A percentile compares a stretch with the other conserved stretches of the same genome.
Conservation (phyloP, 2,329 filamentous ascomycete species). For the Ophiostoma populinum region DNA sequence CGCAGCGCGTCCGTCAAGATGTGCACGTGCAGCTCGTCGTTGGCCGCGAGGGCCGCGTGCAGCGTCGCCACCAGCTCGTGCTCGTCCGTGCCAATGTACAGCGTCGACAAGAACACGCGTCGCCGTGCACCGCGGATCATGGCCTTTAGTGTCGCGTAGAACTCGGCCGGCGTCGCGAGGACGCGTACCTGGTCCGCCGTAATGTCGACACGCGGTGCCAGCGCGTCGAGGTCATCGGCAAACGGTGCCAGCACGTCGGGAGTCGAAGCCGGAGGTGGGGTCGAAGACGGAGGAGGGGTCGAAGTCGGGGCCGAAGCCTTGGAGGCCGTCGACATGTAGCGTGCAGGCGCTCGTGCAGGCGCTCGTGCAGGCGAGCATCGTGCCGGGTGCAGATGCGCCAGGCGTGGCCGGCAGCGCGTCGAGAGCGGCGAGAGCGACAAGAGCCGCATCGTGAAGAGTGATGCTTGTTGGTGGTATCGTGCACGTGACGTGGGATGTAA, state of each 20-base stretch:
- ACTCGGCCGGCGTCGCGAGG: conserved; percentile 65
- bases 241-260: conserved; percentile 39
- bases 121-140: conserved; percentile 68
- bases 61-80: conserved; percentile 66
- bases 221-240: conserved; percentile 60
- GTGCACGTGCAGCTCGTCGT: conserved; percentile 63
- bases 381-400: background rate
- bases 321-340: background rate
- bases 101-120: conserved; percentile 80
- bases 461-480: too few relatives aligned
- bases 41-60: conserved; percentile 53
- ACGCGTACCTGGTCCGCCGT: conserved; percentile 53
- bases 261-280: too few relatives aligned
- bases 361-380: background rate
- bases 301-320: too few relatives aligned
- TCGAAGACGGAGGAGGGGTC: too few relatives aligned
- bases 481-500: too few relatives aligned
- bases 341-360: background rate
- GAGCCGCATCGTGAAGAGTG: too few relatives aligned
- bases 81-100: conserved; percentile 92
- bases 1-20: conserved; percentile 83
- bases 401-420: too few relatives aligned
- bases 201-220: conserved; percentile 83
- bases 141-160: conserved; percentile 78
- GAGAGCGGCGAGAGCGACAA: too few relatives aligned